Percentiles rank a stretch among this genome's conserved stretches.
Conservation (phyloP, 306 rosid species). For the Crotalaria pallida region DNA sequence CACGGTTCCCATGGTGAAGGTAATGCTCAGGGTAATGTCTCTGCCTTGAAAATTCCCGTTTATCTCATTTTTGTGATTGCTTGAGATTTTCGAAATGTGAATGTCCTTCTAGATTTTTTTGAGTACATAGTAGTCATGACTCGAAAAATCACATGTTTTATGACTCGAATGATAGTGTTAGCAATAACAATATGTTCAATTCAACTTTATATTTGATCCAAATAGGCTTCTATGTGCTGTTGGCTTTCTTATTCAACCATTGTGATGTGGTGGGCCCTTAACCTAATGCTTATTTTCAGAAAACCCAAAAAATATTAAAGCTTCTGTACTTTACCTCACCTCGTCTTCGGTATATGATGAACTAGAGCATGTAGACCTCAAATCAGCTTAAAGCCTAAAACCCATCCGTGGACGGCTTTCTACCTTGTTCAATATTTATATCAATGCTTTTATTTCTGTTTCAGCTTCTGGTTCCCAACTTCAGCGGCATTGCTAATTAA, state of each 20-base stretch:
- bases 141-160: not conserved
- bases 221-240: not conserved
- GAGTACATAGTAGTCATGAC: not conserved
- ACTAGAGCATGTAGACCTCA: not conserved
- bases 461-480: not conserved
- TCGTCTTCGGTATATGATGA: not conserved
- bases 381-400: not conserved
- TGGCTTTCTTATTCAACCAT: not conserved
- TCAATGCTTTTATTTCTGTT: not conserved
- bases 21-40: constrained; percentile 21
- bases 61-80: not conserved
- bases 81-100: not conserved
- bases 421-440: not conserved
- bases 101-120: not conserved
- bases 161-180: not conserved
- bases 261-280: not conserved
- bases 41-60: not conserved
- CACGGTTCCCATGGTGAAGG: constrained; percentile 33
- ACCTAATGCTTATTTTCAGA: not conserved
- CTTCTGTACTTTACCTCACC: not conserved
- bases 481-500: not conserved
- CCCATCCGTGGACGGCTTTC: not conserved
- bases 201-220: not conserved
- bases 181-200: not conserved
- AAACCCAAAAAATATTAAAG: not conserved